Evolutionary conservation across 345 rosid genomes (phyloP), one percentile per base, ranked within the genome.

Genomic region (Ricinus communis): DNA sequence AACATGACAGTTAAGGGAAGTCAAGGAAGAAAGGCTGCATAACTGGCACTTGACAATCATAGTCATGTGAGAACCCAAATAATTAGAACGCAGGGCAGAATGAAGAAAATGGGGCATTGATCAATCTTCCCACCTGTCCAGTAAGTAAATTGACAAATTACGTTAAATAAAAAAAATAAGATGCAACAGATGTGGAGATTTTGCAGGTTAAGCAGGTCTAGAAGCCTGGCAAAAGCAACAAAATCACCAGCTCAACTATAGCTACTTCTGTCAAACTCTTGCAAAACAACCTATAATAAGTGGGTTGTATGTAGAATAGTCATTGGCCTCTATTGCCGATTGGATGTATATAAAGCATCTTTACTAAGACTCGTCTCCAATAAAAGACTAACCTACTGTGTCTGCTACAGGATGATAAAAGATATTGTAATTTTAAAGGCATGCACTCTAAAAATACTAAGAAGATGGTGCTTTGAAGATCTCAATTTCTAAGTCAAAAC

Each of bases 1-100:
- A 51, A 66, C 46, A 67, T 65, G 74, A 74, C 58, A 76, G 72
- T 69, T 85, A 52, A 79, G 55, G 71, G 52, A 63, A 43, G 27
- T 66, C 52, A 67, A 65, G 41, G 76, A 45, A 78, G 40, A 56
- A 73, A 72, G 49, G 68, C 53, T 58, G 61, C 54, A 58, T 24
- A 53, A 56, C 16, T 49, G 38, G 5, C 68, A 33, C 36, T 47
- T 25, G 38, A 61, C 46, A 12, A 55, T 47, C 54, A 38, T 57
- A 50, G 53, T 63, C 54, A 43, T 52, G 70, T 60, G 43, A 65
- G 19, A 45, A 46, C 45, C 58, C 47, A 18, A 19, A 40, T 43
- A 3, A 8, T 43, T 70, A 70, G 14, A 57, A 56, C 25, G 45
- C 53, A 64, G 24, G 1, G 14, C 28, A 27, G 7, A 9, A 33